Percentiles rank a stretch among this genome's conserved stretches.
Conservation (phyloP, 371 early-diverging fungal species). For the Fennellomyces sp. region DNA sequence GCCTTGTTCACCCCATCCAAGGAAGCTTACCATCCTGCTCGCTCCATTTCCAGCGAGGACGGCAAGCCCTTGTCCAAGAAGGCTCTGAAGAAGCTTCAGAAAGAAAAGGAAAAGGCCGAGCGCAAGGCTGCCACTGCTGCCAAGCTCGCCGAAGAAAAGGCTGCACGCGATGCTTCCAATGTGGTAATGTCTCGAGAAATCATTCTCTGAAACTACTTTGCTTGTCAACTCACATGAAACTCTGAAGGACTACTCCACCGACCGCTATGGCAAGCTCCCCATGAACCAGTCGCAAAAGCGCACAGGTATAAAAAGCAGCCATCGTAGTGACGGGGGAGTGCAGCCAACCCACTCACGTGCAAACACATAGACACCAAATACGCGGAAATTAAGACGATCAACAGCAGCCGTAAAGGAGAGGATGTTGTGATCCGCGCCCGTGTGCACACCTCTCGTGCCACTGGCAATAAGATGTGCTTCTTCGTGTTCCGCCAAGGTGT, state of each 20-base stretch:
- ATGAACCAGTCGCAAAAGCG: slow-evolving; percentile 86
- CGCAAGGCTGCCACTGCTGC: slow-evolving; percentile 81
- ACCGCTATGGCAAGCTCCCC: slow-evolving; percentile 87
- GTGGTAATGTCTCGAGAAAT: slow-evolving; percentile 39
- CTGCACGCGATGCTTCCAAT: slow-evolving; percentile 75
- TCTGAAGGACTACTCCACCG: slow-evolving; percentile 84
- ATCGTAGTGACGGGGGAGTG: not conserved
- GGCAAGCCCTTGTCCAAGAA: slow-evolving; percentile 92
- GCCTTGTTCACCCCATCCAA: not conserved
- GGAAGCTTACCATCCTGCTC: not conserved
- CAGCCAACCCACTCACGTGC: no score
- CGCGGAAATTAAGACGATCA: slow-evolving; percentile 61
- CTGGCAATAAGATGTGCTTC: slow-evolving; percentile 92
- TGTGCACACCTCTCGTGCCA: slow-evolving; percentile 87
- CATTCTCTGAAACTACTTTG: no score
- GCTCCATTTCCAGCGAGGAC: slow-evolving; percentile 59
- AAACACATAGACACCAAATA: slow-evolving; percentile 42
- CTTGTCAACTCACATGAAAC: no score
- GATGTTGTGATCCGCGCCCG: slow-evolving; percentile 86
- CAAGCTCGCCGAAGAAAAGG: slow-evolving; percentile 84
- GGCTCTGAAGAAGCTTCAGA: slow-evolving; percentile 92
- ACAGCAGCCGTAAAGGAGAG: slow-evolving; percentile 69
- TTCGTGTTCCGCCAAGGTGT: slow-evolving; percentile 89
- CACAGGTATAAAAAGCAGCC: slow-evolving; percentile 39
- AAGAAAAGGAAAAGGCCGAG: slow-evolving; percentile 87